A percentile compares a stretch with the other conserved stretches of the same genome.
Conservation (phyloP, 495 filamentous ascomycete genomes). For the Penicillium angulare region DNA sequence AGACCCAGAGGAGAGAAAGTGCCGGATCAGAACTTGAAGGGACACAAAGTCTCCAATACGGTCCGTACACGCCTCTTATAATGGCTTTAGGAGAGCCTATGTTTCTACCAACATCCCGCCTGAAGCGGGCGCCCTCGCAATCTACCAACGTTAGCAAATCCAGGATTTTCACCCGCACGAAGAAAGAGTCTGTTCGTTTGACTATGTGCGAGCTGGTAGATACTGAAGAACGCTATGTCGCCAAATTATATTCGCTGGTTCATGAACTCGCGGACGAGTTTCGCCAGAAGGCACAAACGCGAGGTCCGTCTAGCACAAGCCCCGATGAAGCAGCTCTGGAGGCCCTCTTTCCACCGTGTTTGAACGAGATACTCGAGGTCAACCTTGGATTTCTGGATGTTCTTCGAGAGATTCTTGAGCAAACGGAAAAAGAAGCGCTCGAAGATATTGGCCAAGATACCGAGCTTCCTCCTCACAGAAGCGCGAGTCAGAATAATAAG, state of each 20-base stretch:
- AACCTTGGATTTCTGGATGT: conserved; percentile 77
- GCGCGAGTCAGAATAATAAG: conserved; percentile 42
- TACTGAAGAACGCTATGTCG: conserved; percentile 91
- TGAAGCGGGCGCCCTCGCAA: conserved; percentile 84
- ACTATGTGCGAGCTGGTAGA: conserved; percentile 91
- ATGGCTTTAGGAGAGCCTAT: conserved; percentile 75
- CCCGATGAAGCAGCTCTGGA: conserved; percentile 69
- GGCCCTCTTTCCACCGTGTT: conserved; percentile 74
- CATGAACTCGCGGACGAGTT: conserved; percentile 73
- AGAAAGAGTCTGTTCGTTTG: conserved; percentile 78
- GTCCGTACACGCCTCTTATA: conserved; percentile 68
- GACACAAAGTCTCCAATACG: conserved; percentile 64
- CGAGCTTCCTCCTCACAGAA: conserved; percentile 40
- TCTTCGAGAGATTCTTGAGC: conserved; percentile 72
- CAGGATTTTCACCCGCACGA: conserved; percentile 70
- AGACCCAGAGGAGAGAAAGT: conserved; percentile 35
- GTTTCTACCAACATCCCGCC: conserved; percentile 83
- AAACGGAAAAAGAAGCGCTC: conserved; percentile 77
- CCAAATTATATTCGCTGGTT: conserved; percentile 78
- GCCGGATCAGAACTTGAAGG: conserved; percentile 48
- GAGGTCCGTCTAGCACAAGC: conserved; percentile 60
- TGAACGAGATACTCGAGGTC: conserved; percentile 72
- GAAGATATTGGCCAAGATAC: conserved; percentile 61
- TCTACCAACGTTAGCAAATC: conserved; percentile 73
- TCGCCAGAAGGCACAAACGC: conserved; percentile 60